Percentiles rank a stretch among this genome's conserved stretches.
These are phyloP conservation scores for Heritiera littoralis DNA, from an alignment of 345 rosid species.

Conservation along the genomic window DNA sequence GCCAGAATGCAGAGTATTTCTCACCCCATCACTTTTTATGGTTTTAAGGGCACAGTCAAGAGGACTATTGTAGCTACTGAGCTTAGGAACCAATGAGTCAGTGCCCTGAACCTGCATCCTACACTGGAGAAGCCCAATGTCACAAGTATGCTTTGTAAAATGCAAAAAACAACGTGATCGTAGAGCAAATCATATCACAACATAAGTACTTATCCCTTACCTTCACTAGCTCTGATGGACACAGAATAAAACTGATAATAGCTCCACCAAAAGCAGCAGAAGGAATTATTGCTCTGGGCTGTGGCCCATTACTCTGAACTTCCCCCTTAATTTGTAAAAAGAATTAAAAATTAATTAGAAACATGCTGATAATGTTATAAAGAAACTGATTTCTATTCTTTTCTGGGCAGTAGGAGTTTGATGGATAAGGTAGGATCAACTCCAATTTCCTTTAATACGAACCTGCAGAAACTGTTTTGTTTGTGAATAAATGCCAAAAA, in stretches of 20 bases:
- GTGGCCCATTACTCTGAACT: conserved; percentile 50
- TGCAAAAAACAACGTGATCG: background rate
- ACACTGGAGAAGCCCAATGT: conserved; percentile 67
- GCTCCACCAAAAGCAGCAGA: conserved; percentile 91
- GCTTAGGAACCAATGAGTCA: conserved; percentile 64
- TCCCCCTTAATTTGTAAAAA: conserved; percentile 48
- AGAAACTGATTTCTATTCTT: background rate
- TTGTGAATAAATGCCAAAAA: conserved; percentile 92
- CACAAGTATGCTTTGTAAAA: conserved; percentile 33
- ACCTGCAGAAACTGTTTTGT: conserved; percentile 83
- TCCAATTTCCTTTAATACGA: conserved; percentile 21
- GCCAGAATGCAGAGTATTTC: conserved; percentile 33
- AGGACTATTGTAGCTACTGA: conserved; percentile 64
- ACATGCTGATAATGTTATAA: background rate
- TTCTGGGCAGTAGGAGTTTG: conserved; percentile 6
- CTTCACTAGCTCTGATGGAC: conserved; percentile 92
- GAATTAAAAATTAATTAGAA: background rate
- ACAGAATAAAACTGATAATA: conserved; percentile 79
- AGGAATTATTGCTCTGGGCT: conserved; percentile 71
- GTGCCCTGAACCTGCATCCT: conserved; percentile 99
- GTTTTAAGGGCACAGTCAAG: conserved; percentile 85
- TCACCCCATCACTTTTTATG: conserved; percentile 80
- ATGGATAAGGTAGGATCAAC: conserved; percentile 1
- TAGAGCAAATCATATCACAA: background rate
- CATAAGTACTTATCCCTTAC: conserved; percentile 33